Conservation (phyloP, 768 basidiomycete species). For the Calocybe gangraenosa region DNA sequence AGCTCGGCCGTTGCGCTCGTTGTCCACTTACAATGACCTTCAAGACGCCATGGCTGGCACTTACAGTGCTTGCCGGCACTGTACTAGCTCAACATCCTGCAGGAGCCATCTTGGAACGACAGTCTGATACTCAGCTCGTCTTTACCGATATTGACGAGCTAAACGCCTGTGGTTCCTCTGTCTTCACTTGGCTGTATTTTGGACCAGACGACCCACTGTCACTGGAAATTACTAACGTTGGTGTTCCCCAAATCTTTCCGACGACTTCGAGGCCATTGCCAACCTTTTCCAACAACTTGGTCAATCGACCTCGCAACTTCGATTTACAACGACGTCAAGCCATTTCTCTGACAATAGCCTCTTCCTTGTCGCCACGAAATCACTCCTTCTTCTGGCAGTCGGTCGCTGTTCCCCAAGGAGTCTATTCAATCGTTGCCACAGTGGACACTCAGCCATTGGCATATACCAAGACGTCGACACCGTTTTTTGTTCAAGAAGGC, state of each 20-base stretch:
- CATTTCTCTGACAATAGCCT: constrained; percentile 22
- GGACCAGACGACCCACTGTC: constrained; percentile 26
- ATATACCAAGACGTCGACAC: constrained; percentile 12
- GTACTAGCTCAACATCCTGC: constrained; percentile 1
- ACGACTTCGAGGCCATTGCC: constrained; percentile 7
- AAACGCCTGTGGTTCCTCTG: constrained; percentile 23
- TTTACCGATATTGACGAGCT: constrained; percentile 16
- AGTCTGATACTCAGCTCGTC: constrained; percentile 11
- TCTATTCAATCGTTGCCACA: constrained; percentile 36
- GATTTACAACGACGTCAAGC: constrained; percentile 14
- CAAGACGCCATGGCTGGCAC: constrained; percentile 4
- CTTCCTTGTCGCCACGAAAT: constrained; percentile 22
- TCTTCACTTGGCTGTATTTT: constrained; percentile 34
- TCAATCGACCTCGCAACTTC: constrained; percentile 5
- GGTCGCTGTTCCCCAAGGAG: constrained; percentile 45
- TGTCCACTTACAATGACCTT: constrained; percentile 7
- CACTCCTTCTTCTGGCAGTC: constrained; percentile 35
- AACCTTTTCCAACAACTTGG: constrained; percentile 5
- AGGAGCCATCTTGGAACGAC: constrained; percentile 1
- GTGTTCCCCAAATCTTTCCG: constrained; percentile 23
- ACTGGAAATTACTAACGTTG: constrained; percentile 37
- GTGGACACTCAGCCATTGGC: constrained; percentile 17
- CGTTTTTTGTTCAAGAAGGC: constrained; percentile 29
- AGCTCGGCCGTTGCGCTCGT: not conserved
- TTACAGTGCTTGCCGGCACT: constrained; percentile 3